phyloP scores from a whole-genome alignment of 768 basidiomycete species.

The Mycena leptocephala region DNA sequence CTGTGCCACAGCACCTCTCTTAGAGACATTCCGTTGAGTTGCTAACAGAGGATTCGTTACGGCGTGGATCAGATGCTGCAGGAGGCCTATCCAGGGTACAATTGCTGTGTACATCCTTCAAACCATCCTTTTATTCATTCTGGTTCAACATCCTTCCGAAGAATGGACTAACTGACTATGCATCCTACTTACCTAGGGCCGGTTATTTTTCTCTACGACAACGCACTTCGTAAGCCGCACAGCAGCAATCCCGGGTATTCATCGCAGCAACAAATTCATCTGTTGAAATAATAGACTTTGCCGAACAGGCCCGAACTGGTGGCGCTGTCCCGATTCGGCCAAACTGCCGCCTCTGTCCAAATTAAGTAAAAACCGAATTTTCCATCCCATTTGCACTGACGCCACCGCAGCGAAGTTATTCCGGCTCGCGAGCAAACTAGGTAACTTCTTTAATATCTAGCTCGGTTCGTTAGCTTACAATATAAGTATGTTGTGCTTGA shows the following conservation, averaged over 20 bases:
- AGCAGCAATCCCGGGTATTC: background rate
- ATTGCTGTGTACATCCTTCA: too few species aligned
- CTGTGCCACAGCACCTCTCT: too few species aligned
- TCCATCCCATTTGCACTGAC: background rate
- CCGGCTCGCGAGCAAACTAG: background rate
- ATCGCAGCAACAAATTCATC: background rate
- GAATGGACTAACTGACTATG: too few species aligned
- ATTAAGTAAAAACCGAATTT: conserved; percentile 8
- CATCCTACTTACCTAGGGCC: too few species aligned
- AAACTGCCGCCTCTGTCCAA: conserved; percentile 9
- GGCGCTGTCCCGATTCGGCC: background rate
- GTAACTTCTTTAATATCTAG: background rate
- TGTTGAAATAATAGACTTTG: background rate
- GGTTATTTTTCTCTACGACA: too few species aligned
- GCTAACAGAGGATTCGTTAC: too few species aligned
- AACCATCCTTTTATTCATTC: too few species aligned
- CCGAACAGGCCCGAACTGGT: background rate
- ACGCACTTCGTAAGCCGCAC: too few species aligned
- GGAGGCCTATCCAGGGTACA: too few species aligned
- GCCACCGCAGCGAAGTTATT: background rate
- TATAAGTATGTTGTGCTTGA: background rate
- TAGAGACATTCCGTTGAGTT: too few species aligned
- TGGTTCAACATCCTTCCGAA: too few species aligned
- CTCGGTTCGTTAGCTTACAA: background rate
- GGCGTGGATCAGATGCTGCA: too few species aligned